These are phyloP conservation scores for Paramyrothecium roridum DNA, from an alignment of 2,329 filamentous ascomycete genomes.

Conservation along the genomic window DNA sequence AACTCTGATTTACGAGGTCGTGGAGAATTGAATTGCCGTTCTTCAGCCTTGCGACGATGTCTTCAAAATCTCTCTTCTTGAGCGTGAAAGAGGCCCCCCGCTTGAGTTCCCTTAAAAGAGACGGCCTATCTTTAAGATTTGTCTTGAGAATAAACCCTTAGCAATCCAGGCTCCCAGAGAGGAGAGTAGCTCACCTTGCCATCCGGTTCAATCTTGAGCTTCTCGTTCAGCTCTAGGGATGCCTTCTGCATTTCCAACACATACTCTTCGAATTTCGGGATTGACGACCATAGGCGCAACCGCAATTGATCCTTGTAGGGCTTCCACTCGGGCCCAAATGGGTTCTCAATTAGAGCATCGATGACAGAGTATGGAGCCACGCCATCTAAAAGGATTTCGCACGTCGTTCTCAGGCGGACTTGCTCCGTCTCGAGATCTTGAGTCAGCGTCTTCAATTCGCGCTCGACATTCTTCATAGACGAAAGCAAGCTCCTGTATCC, in stretches of 20 bases:
- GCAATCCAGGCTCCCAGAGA: not conserved
- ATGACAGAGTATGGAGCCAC: constrained; percentile 1
- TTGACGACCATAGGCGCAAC: constrained; percentile 1
- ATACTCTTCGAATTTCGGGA: not conserved
- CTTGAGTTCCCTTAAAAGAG: not conserved
- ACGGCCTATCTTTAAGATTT: not conserved
- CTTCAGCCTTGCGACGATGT: not conserved
- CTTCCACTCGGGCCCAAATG: constrained; percentile 4
- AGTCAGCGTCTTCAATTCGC: constrained; percentile 1
- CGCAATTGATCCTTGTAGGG: not conserved
- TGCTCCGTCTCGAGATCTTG: constrained; percentile 6
- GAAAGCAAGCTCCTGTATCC: constrained; percentile 1
- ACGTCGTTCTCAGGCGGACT: constrained; percentile 4
- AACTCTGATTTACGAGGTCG: not conserved
- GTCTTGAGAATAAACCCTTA: not conserved
- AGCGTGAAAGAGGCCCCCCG: constrained; percentile 1
- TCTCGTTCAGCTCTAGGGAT: not conserved
- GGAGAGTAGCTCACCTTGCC: constrained; percentile 1
- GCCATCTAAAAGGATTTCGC: constrained; percentile 5
- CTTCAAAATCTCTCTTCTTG: constrained; percentile 2
- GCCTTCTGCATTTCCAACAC: constrained; percentile 1
- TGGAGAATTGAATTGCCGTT: constrained; percentile 2
- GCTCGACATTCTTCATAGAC: not conserved
- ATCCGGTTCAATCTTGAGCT: not conserved
- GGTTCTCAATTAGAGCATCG: constrained; percentile 4